phyloP scores from a whole-genome alignment of 208 protist genomes.

The Leptomonas seymouri region DNA sequence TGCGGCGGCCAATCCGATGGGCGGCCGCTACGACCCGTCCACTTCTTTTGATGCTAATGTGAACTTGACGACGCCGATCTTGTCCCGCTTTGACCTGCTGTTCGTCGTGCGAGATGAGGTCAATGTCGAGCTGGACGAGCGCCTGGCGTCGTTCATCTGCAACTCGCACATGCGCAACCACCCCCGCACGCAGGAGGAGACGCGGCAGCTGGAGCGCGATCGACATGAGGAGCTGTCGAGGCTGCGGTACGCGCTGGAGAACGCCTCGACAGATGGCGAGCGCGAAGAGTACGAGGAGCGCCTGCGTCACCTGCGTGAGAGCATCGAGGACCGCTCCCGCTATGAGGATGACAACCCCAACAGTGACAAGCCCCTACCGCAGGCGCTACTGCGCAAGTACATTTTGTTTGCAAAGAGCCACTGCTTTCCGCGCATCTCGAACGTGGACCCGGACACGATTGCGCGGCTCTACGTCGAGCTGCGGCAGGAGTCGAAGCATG shows the following conservation, averaged over 20 bases:
- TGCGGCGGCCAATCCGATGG: constrained; percentile 99
- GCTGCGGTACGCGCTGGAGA: constrained; percentile 72
- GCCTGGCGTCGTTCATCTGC: constrained; percentile 97
- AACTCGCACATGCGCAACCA: constrained; percentile 94
- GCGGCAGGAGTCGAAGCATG: constrained; percentile 93
- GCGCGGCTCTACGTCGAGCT: constrained; percentile 97
- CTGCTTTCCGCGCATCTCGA: constrained; percentile 90
- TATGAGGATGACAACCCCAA: constrained; percentile 86
- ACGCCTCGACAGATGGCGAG: constrained; percentile 69
- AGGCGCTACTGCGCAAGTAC: constrained; percentile 98
- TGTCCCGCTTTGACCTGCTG: constrained; percentile 98
- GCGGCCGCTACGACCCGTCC: constrained; percentile 97
- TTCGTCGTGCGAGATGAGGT: constrained; percentile 97
- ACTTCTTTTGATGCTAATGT: constrained; percentile 97
- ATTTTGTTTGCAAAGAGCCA: constrained; percentile 96
- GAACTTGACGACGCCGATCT: constrained; percentile 98
- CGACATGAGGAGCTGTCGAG: constrained; percentile 60
- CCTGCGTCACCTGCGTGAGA: constrained; percentile 55
- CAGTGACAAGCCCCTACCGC: constrained; percentile 88
- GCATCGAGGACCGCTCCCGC: constrained; percentile 36
- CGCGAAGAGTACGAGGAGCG: constrained; percentile 54
- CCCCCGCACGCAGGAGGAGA: constrained; percentile 78
- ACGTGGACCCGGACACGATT: constrained; percentile 96
- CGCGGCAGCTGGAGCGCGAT: constrained; percentile 46
- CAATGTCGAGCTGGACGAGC: constrained; percentile 95